phyloP scores from a whole-genome alignment of 2,329 filamentous ascomycete genomes.

The Microsporum audouinii region DNA sequence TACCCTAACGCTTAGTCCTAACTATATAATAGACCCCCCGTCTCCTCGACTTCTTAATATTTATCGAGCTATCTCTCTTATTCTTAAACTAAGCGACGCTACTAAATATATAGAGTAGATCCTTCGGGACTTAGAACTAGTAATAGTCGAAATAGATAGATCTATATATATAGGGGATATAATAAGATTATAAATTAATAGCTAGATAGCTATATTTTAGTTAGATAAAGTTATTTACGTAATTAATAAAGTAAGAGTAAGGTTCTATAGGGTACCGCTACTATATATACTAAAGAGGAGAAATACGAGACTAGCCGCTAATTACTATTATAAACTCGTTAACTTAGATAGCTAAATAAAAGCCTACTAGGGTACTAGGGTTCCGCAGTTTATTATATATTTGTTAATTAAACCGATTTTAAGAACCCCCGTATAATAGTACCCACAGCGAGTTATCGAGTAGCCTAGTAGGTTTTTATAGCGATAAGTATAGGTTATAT shows the following conservation, averaged over 20 bases:
- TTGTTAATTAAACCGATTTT: too few species aligned
- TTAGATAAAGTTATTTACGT: not conserved
- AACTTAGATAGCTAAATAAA: too few species aligned
- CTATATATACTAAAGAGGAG: too few species aligned
- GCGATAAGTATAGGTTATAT: too few species aligned
- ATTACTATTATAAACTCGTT: not conserved
- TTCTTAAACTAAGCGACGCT: slow-evolving; percentile 19
- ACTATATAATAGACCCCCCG: slow-evolving; percentile 25
- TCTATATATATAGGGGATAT: slow-evolving; percentile 7
- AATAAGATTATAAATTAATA: not conserved
- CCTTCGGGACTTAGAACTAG: slow-evolving; percentile 19
- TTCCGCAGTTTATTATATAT: too few species aligned
- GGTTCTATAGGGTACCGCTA: not conserved
- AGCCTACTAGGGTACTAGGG: too few species aligned
- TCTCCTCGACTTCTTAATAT: slow-evolving; percentile 19
- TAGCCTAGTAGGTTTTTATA: too few species aligned
- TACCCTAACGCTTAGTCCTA: slow-evolving; percentile 16
- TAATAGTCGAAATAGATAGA: slow-evolving; percentile 12
- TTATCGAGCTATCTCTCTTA: slow-evolving; percentile 21
- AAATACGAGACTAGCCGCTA: not conserved
- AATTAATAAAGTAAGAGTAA: not conserved
- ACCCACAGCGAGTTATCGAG: too few species aligned
- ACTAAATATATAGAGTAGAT: slow-evolving; percentile 5
- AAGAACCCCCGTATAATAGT: too few species aligned
- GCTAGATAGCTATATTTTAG: not conserved